Conservation (phyloP, 768 basidiomycete genomes). For the Tulasnella sp. region DNA sequence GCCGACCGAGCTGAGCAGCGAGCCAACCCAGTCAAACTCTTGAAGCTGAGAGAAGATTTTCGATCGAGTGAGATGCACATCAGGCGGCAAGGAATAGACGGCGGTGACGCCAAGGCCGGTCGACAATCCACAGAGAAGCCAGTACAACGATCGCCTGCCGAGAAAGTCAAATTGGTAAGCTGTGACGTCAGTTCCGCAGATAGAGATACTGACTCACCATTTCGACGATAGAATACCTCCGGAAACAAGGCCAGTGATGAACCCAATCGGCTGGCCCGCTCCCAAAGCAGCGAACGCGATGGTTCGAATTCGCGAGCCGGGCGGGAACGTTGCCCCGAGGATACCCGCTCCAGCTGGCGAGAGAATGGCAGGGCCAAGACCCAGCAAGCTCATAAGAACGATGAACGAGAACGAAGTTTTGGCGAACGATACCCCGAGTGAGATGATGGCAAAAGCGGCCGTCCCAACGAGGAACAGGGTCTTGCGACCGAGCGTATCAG, state of each 20-base stretch:
- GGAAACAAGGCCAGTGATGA: constrained; percentile 2
- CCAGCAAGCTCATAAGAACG: constrained; percentile 4
- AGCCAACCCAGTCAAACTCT: constrained; percentile 5
- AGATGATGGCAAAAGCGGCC: background rate
- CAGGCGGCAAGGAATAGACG: constrained; percentile 1
- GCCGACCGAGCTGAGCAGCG: background rate
- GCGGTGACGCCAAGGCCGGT: background rate
- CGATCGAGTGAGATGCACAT: background rate
- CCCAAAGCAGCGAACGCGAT: constrained; percentile 4
- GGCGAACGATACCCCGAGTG: constrained; percentile 8
- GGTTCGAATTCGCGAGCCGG: background rate
- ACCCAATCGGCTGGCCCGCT: constrained; percentile 9
- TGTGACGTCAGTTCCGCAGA: background rate
- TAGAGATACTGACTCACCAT: background rate
- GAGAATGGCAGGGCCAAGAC: constrained; percentile 6
- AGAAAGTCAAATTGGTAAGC: background rate
- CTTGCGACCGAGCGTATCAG: constrained; percentile 8
- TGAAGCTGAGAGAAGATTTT: background rate
- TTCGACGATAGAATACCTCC: constrained; percentile 1
- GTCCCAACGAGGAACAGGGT: constrained; percentile 10
- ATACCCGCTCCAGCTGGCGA: constrained; percentile 7
- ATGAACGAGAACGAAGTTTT: constrained; percentile 4
- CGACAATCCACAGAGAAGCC: constrained; percentile 4
- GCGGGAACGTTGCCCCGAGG: constrained; percentile 3
- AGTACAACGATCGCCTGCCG: constrained; percentile 1